Percentiles rank a stretch among this genome's conserved stretches.
phyloP scores from a whole-genome alignment of 1,284 basidiomycete genomes.

The Pyrrhoderma lamaoense region DNA sequence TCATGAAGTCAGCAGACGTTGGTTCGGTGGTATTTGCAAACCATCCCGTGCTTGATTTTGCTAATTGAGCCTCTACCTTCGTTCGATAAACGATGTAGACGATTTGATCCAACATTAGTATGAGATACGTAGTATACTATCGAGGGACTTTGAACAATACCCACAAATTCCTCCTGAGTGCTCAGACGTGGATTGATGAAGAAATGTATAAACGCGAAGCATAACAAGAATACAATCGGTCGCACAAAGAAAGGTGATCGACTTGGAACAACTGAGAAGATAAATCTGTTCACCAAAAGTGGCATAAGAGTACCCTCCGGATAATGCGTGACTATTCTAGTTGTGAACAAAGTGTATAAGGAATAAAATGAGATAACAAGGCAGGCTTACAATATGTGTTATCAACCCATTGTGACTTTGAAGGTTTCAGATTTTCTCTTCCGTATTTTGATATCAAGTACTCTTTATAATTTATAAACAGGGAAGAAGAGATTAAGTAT shows the following conservation, averaged over 20 bases:
- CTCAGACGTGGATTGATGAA: slow-evolving; percentile 29
- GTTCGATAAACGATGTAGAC: too few relatives aligned
- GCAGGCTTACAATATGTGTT: slow-evolving; percentile 33
- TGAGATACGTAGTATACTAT: too few relatives aligned
- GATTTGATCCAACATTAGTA: too few relatives aligned
- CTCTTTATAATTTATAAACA: slow-evolving; percentile 24
- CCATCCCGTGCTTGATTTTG: slow-evolving; percentile 26
- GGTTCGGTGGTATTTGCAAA: slow-evolving; percentile 33
- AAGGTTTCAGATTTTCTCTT: slow-evolving; percentile 26
- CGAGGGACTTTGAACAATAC: slow-evolving; percentile 8
- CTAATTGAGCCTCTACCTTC: slow-evolving; percentile 33
- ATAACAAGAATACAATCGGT: slow-evolving; percentile 28
- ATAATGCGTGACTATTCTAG: slow-evolving; percentile 31
- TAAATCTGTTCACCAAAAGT: slow-evolving; percentile 28
- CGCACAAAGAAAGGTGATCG: slow-evolving; percentile 32
- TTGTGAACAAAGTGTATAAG: background rate
- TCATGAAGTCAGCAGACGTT: slow-evolving; percentile 37
- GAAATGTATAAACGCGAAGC: slow-evolving; percentile 24
- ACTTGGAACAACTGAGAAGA: slow-evolving; percentile 29
- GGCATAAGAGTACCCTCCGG: slow-evolving; percentile 35
- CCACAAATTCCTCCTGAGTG: slow-evolving; percentile 28
- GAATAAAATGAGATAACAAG: slow-evolving; percentile 14
- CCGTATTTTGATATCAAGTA: slow-evolving; percentile 41
- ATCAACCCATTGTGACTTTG: slow-evolving; percentile 32
- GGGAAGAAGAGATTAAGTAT: background rate